Percentiles rank a stretch among this genome's conserved stretches.
Conservation (phyloP, 225 moss, liverwort and hornwort genomes). For the Physcomitrium patens region DNA sequence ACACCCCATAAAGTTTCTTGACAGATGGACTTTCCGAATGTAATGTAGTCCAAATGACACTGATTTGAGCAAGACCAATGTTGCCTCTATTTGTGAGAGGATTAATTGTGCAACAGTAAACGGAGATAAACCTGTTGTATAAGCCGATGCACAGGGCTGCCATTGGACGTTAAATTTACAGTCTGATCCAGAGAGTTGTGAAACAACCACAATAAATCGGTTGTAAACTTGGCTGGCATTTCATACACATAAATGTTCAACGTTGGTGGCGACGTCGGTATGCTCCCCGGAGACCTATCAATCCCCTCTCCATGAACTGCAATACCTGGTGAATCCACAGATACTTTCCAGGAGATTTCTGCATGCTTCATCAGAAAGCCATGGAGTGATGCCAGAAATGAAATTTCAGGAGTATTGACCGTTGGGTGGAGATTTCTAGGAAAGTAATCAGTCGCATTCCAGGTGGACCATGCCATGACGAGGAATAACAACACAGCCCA, state of each 20-base stretch:
- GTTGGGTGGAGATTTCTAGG: background rate
- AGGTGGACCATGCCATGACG: constrained; percentile 32
- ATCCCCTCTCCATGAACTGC: constrained; percentile 5
- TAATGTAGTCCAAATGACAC: background rate
- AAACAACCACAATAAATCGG: constrained; percentile 50
- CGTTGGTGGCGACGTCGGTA: background rate
- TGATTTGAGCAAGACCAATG: background rate
- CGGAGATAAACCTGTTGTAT: constrained; percentile 49
- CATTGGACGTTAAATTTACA: constrained; percentile 56
- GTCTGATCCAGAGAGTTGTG: constrained; percentile 44
- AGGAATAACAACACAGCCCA: constrained; percentile 29
- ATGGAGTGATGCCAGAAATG: constrained; percentile 42
- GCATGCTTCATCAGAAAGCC: constrained; percentile 29
- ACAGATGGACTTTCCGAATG: background rate
- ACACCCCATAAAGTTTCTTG: background rate
- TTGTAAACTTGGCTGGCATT: constrained; percentile 66
- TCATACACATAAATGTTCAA: constrained; percentile 58
- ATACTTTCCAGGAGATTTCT: background rate
- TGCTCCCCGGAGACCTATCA: constrained; percentile 15
- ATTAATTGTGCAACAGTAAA: background rate
- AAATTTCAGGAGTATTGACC: constrained; percentile 30
- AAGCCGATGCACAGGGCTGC: constrained; percentile 64
- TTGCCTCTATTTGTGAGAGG: background rate
- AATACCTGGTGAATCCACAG: background rate
- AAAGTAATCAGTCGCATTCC: constrained; percentile 24